Evolutionary conservation across 352 stramenopile genomes (phyloP), one percentile per base, ranked within the genome.

Genomic region (Aphanomyces euteiches): DNA sequence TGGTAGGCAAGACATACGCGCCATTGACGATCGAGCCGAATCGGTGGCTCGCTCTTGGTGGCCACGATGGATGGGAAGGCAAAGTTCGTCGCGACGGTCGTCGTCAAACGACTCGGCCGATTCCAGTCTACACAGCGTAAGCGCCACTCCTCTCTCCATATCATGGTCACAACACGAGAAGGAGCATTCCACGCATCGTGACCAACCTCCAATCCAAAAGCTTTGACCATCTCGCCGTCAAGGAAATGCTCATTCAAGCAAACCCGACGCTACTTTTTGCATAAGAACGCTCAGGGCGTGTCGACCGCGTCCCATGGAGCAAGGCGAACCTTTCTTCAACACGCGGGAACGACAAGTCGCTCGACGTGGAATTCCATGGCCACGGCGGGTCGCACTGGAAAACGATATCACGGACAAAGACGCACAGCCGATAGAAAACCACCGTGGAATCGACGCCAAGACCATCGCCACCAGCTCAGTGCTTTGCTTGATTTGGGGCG

Each of bases 151-250:
- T 2, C 13, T 15, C 13, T n/a, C 45, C 1, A 53, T 53, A 19
- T 15, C 13, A 1, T 53, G 1, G n/a, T 19, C 13, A 17, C 45
- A 15, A 50, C 45, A 10, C 43, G 43, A 37, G 13, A 45, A 78
- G 69, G 28, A 91, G 84, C 66, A 53, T 88, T 54, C 59, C 57
- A 17, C 82, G 84, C 17, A 74, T 92, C 19, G 59, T 81, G 12
- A 85, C 77, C 1, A 92, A 90, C 67, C 67, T 91, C 5, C 61
- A 75, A 37, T 90, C 84, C 8, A 57, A 79, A 56, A 90, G 84
- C 69, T 92, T 92, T 56, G 84, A 92, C 58, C 85, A 87, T 37
- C 5, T 88, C 8, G 84, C 82, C 0, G 82, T 92, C 5, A 83
- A 90, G 53, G 84, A 92, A 54, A 65, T 92, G 37, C 73, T 92